phyloP scores from a whole-genome alignment of 176 grass and related monocot genomes.

The Avena sativa region DNA sequence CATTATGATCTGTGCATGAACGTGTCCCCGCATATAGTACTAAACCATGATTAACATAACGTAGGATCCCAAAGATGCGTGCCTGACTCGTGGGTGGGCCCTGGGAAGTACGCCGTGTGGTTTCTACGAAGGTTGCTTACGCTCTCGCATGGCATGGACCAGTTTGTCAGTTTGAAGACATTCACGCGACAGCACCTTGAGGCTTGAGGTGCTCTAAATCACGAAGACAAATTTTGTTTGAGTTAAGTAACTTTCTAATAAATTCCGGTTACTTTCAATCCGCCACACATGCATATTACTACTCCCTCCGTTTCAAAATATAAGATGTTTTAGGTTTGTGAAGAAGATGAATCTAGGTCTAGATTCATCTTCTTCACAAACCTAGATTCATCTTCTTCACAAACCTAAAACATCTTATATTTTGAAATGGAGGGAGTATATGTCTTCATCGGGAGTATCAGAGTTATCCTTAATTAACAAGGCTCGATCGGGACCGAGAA shows the following conservation, averaged over 20 bases:
- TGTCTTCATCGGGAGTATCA: too few relatives aligned
- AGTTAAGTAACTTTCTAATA: neutral
- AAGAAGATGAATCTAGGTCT: too few relatives aligned
- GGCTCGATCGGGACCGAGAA: too few relatives aligned
- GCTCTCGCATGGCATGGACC: neutral
- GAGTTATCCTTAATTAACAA: too few relatives aligned
- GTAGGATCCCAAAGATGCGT: neutral
- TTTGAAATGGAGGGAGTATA: too few relatives aligned
- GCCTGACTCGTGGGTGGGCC: neutral
- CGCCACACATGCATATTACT: neutral
- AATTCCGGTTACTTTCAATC: neutral
- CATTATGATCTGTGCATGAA: neutral
- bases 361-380: too few relatives aligned
- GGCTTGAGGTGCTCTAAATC: neutral
- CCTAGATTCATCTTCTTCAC: neutral
- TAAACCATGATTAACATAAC: constrained; percentile 1
- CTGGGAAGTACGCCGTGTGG: neutral
- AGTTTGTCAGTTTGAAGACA: neutral
- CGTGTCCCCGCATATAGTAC: neutral
- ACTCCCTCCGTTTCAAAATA: too few relatives aligned
- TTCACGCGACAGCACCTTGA: neutral
- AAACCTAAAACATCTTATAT: too few relatives aligned
- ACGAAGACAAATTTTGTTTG: neutral
- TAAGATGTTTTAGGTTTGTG: too few relatives aligned
- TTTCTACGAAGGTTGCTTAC: neutral